Evolutionary conservation across 495 filamentous ascomycete species (phyloP), one percentile per base, ranked within the genome.

Genomic region (Lasiosphaeria hispida): DNA sequence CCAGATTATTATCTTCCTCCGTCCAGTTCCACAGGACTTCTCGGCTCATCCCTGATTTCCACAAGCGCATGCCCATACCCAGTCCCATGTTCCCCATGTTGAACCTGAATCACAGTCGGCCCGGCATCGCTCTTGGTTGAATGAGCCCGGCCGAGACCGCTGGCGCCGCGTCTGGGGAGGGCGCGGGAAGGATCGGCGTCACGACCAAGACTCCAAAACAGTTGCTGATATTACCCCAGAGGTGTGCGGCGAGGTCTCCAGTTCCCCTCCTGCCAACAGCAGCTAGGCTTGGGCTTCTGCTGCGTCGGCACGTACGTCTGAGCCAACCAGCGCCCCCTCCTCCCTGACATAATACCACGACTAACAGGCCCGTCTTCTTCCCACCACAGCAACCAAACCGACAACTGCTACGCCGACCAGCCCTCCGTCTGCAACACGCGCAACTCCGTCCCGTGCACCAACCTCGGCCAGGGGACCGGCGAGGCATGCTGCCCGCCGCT

Each of bases 401-500:
- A 55, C 33, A 55, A 55, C 14, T 60, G 50, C 44, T 52, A 33
- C 45, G 39, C 52, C 39, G 51, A 63, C 34, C 39, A 63, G 17
- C 11, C 37, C 30, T 63, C 56, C 10, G 40, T n/a, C 38, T 60
- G 57, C 45, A n/a, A 35, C 19, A 39, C 55, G 18, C 17, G 23
- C 35, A 30, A 55, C 49, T 37, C 55, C 0, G 60, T 59, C 1
- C 13, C 17, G 33, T 59, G 60, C 39, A 51, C 50, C 11, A 50
- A 59, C 38, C 60, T 62, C 34, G 54, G 34, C 11, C 7, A 47
- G 2, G 59, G 59, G 34, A 53, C 37, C 54, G 14, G 34, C 17
- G 33, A 57, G 37, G 59, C 59, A 36, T 61, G 59, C 42, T 61
- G 59, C 35, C 59, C 59, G 52, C 59, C 18, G 39, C 37, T 61